Percentiles rank a stretch among this genome's conserved stretches.
These are phyloP conservation scores for Pythium volutum DNA, from an alignment of 352 stramenopile species.

Conservation along the genomic window DNA sequence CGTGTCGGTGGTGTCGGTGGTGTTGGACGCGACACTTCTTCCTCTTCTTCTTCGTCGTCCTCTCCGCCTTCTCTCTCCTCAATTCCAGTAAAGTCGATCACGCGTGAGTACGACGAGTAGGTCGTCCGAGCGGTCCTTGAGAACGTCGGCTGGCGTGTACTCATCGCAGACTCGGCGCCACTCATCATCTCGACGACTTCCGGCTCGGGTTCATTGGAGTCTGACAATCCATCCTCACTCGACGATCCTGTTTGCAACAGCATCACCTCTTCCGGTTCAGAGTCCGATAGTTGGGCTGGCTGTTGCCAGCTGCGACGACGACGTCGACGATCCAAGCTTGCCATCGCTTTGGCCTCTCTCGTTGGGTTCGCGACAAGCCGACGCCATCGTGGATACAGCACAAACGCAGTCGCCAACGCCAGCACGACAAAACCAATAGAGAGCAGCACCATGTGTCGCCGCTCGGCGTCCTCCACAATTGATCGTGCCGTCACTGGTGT, in stretches of 20 bases:
- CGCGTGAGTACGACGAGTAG: not conserved
- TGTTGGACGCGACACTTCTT: not conserved
- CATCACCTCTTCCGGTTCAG: conserved; percentile 20
- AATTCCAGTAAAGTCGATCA: not conserved
- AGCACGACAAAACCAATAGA: conserved; percentile 18
- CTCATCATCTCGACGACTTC: conserved; percentile 21
- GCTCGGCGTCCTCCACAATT: conserved; percentile 14
- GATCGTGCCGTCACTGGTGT: not conserved
- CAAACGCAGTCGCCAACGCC: conserved; percentile 3
- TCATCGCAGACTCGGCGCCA: not conserved
- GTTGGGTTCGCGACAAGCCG: conserved; percentile 5
- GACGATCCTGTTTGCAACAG: conserved; percentile 16
- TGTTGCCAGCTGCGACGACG: conserved; percentile 18
- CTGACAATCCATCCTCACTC: conserved; percentile 11
- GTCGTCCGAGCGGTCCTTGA: not conserved
- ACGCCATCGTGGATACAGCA: conserved; percentile 12
- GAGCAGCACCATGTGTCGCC: conserved; percentile 11
- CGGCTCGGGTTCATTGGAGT: conserved; percentile 20
- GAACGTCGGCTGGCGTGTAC: not conserved
- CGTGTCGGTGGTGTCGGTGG: not conserved
- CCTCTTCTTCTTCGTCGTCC: not conserved
- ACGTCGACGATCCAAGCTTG: not conserved
- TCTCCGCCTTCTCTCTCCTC: not conserved
- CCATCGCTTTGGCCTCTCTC: conserved; percentile 2
- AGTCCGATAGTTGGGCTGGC: conserved; percentile 6